Percentiles rank a stretch among this genome's conserved stretches.
Evolutionary conservation across 2,329 filamentous ascomycete genomes (phyloP).

Genomic region (Lachnellula suecica): DNA sequence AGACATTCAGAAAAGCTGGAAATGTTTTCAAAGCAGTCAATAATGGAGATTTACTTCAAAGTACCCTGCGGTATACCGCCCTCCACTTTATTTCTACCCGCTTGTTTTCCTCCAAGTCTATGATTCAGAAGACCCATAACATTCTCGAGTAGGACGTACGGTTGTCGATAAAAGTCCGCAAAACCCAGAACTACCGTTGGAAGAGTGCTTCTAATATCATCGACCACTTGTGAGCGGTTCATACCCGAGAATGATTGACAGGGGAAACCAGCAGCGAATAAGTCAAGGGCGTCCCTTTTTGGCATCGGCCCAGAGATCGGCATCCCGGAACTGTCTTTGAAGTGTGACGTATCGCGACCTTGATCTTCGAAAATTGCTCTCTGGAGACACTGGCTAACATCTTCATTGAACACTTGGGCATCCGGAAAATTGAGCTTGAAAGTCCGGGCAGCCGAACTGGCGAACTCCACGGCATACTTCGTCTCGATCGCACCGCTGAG

Average conservation of each 20-base stretch:
- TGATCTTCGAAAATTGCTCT: conserved; percentile 3
- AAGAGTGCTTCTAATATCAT: conserved; percentile 22
- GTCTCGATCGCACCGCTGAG: conserved; percentile 1
- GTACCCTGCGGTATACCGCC: conserved; percentile 11
- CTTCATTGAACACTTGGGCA: not conserved
- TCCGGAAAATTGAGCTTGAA: conserved; percentile 1
- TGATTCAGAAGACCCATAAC: conserved; percentile 14
- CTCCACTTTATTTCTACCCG: not conserved
- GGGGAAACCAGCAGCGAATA: conserved; percentile 19
- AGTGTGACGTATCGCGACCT: not conserved
- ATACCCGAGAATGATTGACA: conserved; percentile 16
- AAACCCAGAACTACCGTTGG: conserved; percentile 19
- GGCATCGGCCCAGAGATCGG: conserved; percentile 10
- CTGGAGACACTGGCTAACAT: conserved; percentile 5
- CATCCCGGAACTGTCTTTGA: not conserved
- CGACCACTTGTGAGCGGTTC: conserved; percentile 11
- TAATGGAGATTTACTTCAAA: conserved; percentile 9
- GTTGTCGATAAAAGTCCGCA: conserved; percentile 24
- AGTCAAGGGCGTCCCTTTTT: conserved; percentile 9
- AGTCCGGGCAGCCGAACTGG: conserved; percentile 1
- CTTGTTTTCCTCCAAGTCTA: conserved; percentile 4
- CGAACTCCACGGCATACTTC: conserved; percentile 8
- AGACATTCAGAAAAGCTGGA: too few species aligned
- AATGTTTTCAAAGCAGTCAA: too few species aligned
- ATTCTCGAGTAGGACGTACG: conserved; percentile 28